These are phyloP conservation scores for Penicillium alfredii DNA, from an alignment of 495 filamentous ascomycete species.

Conservation along the genomic window DNA sequence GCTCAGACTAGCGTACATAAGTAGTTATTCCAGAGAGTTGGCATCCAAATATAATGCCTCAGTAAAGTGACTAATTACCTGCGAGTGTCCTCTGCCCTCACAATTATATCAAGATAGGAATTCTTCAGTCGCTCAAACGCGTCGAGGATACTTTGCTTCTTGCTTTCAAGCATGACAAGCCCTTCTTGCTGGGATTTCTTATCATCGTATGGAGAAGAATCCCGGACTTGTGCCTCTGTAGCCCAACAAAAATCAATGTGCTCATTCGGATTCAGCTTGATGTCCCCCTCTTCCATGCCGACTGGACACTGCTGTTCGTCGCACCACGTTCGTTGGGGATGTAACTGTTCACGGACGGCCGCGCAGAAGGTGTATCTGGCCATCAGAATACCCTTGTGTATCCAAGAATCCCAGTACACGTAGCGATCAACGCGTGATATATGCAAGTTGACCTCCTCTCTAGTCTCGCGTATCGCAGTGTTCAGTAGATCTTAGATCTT, in stretches of 20 bases:
- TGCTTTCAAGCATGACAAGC: slow-evolving; percentile 4
- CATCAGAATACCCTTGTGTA: slow-evolving; percentile 1
- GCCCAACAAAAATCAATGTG: slow-evolving; percentile 3
- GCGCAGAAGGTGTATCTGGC: not conserved
- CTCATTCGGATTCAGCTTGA: not conserved
- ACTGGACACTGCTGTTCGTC: not conserved
- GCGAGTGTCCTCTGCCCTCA: too few relatives aligned
- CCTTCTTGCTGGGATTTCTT: slow-evolving; percentile 2
- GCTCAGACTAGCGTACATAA: too few relatives aligned
- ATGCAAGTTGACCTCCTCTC: slow-evolving; percentile 2
- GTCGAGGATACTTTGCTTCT: slow-evolving; percentile 2
- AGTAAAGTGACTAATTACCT: too few relatives aligned
- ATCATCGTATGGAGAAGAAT: slow-evolving; percentile 1
- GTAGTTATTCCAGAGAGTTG: too few relatives aligned
- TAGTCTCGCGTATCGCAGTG: slow-evolving; percentile 1
- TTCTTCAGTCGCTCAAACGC: slow-evolving; percentile 1
- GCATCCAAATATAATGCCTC: too few relatives aligned
- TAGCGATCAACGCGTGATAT: not conserved
- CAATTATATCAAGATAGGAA: too few relatives aligned
- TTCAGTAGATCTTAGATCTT: not conserved
- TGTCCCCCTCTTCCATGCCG: not conserved
- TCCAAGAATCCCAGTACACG: not conserved
- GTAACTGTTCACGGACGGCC: not conserved
- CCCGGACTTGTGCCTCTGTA: not conserved
- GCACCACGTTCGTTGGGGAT: slow-evolving; percentile 1